phyloP scores from a whole-genome alignment of 2,329 filamentous ascomycete species.

The Colletotrichum sp. region DNA sequence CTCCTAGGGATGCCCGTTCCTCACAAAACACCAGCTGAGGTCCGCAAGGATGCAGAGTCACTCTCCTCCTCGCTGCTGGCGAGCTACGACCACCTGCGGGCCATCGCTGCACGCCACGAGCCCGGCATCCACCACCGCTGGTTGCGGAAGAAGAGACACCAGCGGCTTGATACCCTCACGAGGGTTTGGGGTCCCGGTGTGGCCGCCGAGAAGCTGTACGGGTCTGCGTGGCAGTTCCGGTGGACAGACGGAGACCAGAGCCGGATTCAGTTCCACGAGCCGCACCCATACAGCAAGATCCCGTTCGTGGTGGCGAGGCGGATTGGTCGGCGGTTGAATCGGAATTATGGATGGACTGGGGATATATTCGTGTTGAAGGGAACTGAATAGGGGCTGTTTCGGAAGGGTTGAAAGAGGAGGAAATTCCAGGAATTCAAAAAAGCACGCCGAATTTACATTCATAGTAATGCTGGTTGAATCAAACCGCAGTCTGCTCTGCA shows the following conservation, averaged over 20 bases:
- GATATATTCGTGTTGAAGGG: slow-evolving; percentile 43
- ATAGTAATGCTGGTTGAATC: neutral
- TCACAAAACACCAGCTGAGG: neutral
- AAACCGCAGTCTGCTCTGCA: neutral
- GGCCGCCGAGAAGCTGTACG: slow-evolving; percentile 59
- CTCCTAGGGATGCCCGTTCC: neutral
- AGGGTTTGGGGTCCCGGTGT: neutral
- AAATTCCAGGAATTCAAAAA: neutral
- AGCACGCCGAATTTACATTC: no score
- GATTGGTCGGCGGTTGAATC: slow-evolving; percentile 51
- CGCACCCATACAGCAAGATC: slow-evolving; percentile 60
- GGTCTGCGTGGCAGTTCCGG: slow-evolving; percentile 66
- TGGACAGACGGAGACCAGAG: slow-evolving; percentile 40
- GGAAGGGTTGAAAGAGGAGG: neutral
- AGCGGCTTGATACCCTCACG: neutral
- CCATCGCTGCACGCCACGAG: neutral
- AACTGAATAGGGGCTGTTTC: accelerated
- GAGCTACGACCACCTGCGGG: neutral
- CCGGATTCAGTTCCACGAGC: slow-evolving; percentile 66
- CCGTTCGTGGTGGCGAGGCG: slow-evolving; percentile 48
- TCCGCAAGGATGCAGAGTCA: neutral
- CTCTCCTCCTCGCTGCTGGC: accelerated
- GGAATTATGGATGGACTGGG: slow-evolving; percentile 56
- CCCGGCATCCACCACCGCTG: neutral
- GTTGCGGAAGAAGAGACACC: neutral